Evolutionary conservation across 2,329 filamentous ascomycete species (phyloP).

Genomic region (Lasiodiplodia sp.): DNA sequence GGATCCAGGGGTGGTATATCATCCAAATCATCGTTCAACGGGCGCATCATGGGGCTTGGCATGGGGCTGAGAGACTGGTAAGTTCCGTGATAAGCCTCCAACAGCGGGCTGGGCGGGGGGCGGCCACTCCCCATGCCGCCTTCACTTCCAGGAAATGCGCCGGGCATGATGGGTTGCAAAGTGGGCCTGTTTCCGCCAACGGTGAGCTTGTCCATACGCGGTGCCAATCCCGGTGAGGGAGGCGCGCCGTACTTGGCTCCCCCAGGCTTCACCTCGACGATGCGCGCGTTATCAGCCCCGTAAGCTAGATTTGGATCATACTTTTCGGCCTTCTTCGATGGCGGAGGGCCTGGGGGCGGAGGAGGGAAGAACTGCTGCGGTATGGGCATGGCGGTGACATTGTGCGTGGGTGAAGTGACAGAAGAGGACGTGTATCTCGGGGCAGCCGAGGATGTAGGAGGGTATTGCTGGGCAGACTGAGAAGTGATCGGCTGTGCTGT

Average conservation of each 20-base stretch:
- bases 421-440: slow-evolving; percentile 21
- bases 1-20: slow-evolving; percentile 46
- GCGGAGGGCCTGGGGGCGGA: slow-evolving; percentile 32
- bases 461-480: slow-evolving; percentile 33
- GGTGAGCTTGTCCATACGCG: slow-evolving; percentile 55
- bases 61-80: slow-evolving; percentile 95
- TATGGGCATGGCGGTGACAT: slow-evolving; percentile 37
- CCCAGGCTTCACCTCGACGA: slow-evolving; percentile 54
- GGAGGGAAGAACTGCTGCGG: slow-evolving; percentile 32
- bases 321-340: slow-evolving; percentile 35
- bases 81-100: slow-evolving; percentile 91
- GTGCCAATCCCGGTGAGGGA: slow-evolving; percentile 44
- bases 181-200: slow-evolving; percentile 56
- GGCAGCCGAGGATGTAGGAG: slow-evolving; percentile 25
- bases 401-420: slow-evolving; percentile 12
- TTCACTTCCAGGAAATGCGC: slow-evolving; percentile 38
- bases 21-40: slow-evolving; percentile 60
- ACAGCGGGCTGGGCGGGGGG: slow-evolving; percentile 80
- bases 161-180: slow-evolving; percentile 46
- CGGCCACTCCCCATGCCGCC: slow-evolving; percentile 41
- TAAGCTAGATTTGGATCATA: slow-evolving; percentile 35
- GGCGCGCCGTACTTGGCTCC: slow-evolving; percentile 40
- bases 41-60: slow-evolving; percentile 77
- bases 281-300: slow-evolving; percentile 36
- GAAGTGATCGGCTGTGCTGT: slow-evolving; percentile 48